Evolutionary conservation across 1,284 basidiomycete species (phyloP), one percentile per base, ranked within the genome.

Genomic region (Cryptococcus maquisensis): DNA sequence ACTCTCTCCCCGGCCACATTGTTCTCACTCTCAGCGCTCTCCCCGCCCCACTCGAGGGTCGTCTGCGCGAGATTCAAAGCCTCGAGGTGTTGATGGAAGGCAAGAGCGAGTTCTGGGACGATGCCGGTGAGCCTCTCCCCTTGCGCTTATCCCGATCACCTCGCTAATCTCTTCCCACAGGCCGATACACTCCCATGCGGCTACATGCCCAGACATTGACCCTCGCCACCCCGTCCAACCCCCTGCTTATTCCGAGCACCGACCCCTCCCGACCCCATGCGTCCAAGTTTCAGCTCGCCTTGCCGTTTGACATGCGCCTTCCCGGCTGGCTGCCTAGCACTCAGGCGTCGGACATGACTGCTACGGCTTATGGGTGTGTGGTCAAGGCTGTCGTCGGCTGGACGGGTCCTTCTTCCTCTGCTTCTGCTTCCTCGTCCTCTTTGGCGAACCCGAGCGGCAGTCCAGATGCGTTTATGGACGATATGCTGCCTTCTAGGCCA

Each of bases 321-420:
- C 73, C 74, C 1, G 74, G 73, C 3, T 76, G 74, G 74, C 55
- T 76, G 9, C 74, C 75, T 3, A 65, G 69, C 1, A 60, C 66
- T 3, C 65, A 69, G 47, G 26, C 47, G 9, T 58, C 65, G 3
- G 52, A 52, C 6, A 61, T 65, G 55, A 64, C 68, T 2, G 52
- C 52, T 3, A 65, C 63, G 6, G 43, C 56, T 0, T 74, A 74
- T 51, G 75, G 75, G 7, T 47, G 65, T 20, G 47, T 66, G 2
- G 66, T 63, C 1, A 41, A 58, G 6, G 62, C 56, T 6, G 60
- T 38, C 13, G 40, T 74, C 10, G 69, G 63, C 8, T 76, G 74
- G 74, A 52, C 53, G 2, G 32, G 46, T 37, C 12, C 50, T 32
- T 23, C 20, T 20, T 39, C 47, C 24, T 39, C 47, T 4, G 37